Conservation (phyloP, 805 yeast species). For the Suhomyces vadensis region DNA sequence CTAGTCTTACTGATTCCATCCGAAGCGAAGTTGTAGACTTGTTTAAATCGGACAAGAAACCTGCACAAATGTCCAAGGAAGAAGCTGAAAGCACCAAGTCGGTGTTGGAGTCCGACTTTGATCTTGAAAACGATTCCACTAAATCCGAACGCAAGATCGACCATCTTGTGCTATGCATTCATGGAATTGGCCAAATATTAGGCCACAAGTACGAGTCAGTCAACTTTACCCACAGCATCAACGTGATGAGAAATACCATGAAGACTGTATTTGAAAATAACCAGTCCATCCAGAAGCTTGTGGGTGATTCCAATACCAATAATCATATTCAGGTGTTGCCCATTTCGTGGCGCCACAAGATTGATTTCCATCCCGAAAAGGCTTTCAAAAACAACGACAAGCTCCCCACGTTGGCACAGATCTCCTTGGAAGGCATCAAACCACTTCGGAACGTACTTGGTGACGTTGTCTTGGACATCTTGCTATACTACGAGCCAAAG, state of each 20-base stretch:
- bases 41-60: conserved; percentile 16
- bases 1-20: conserved; percentile 33
- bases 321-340: conserved; percentile 83
- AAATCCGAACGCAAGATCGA: conserved; percentile 44
- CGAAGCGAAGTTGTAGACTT: conserved; percentile 29
- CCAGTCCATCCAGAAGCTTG: conserved; percentile 36
- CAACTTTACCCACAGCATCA: conserved; percentile 84
- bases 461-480: conserved; percentile 81
- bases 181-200: conserved; percentile 91
- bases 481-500: conserved; percentile 70
- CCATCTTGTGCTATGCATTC: conserved; percentile 81
- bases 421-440: conserved; percentile 75
- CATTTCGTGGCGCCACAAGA: conserved; percentile 84
- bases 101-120: conserved; percentile 53
- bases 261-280: conserved; percentile 48
- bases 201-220: conserved; percentile 78
- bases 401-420: conserved; percentile 65
- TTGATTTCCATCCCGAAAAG: conserved; percentile 58
- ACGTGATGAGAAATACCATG: conserved; percentile 60
- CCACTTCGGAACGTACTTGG: conserved; percentile 79
- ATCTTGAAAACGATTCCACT: conserved; percentile 24
- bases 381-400: conserved; percentile 35
- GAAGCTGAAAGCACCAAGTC: conserved; percentile 35
- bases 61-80: conserved; percentile 1
- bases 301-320: conserved; percentile 15